phyloP scores from a whole-genome alignment of 768 basidiomycete genomes.

The Exsudoporus frostii region DNA sequence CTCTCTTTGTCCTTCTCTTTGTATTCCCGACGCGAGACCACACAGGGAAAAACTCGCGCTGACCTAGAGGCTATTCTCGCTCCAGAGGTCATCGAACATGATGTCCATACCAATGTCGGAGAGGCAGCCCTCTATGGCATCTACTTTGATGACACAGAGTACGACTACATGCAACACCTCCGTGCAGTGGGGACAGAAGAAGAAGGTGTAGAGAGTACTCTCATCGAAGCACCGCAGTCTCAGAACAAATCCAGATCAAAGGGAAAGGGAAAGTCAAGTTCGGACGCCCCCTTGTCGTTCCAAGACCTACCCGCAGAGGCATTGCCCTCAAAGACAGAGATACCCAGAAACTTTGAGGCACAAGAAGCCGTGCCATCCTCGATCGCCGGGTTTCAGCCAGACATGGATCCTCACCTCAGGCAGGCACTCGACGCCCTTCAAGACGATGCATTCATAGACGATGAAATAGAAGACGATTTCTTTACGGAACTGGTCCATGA shows the following conservation, averaged over 20 bases:
- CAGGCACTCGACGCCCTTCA: slow-evolving; percentile 93
- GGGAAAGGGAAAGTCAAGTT: slow-evolving; percentile 38
- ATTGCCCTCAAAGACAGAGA: slow-evolving; percentile 68
- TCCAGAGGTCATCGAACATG: slow-evolving; percentile 46
- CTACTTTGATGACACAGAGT: slow-evolving; percentile 93
- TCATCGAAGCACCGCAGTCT: slow-evolving; percentile 69
- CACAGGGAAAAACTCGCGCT: slow-evolving; percentile 74
- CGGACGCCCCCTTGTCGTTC: slow-evolving; percentile 39
- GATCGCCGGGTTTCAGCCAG: slow-evolving; percentile 86
- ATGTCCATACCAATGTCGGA: slow-evolving; percentile 59
- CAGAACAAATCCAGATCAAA: slow-evolving; percentile 32
- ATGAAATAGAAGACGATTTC: slow-evolving; percentile 69
- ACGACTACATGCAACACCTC: slow-evolving; percentile 98
- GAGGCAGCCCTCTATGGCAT: slow-evolving; percentile 89
- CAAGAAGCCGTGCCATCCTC: slow-evolving; percentile 79
- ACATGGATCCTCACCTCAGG: slow-evolving; percentile 93
- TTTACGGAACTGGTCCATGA: slow-evolving; percentile 68
- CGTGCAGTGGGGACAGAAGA: slow-evolving; percentile 72
- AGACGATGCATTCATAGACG: slow-evolving; percentile 92
- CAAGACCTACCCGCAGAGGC: slow-evolving; percentile 65
- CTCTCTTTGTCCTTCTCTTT: not conserved
- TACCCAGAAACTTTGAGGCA: slow-evolving; percentile 71
- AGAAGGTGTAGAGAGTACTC: slow-evolving; percentile 75
- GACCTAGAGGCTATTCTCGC: slow-evolving; percentile 67
- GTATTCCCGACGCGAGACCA: slow-evolving; percentile 15